Conservation (phyloP, 2,329 filamentous ascomycete species). For the Aspergillus ruber region DNA sequence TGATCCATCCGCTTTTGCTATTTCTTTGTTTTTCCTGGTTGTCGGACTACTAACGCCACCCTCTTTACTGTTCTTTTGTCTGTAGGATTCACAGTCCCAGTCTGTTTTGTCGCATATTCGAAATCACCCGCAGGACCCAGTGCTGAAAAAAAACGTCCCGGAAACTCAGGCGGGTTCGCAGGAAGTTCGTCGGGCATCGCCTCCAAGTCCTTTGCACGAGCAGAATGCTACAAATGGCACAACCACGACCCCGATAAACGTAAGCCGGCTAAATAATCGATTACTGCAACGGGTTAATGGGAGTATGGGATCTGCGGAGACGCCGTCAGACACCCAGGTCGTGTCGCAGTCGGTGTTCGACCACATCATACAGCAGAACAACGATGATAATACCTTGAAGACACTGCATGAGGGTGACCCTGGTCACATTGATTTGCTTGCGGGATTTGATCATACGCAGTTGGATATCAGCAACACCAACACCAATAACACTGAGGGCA, state of each 20-base stretch:
- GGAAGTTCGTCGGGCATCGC: conserved; percentile 1
- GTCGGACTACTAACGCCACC: conserved; percentile 24
- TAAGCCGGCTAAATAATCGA: conserved; percentile 7
- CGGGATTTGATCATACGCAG: conserved; percentile 28
- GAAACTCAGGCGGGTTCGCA: neutral
- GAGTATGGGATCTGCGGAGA: conserved; percentile 31
- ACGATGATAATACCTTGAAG: conserved; percentile 29
- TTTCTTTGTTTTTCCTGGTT: conserved; percentile 17
- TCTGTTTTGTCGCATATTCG: conserved; percentile 8
- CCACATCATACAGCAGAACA: conserved; percentile 32
- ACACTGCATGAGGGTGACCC: conserved; percentile 38
- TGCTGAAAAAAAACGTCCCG: neutral
- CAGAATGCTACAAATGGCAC: conserved; percentile 15
- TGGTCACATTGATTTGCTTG: conserved; percentile 39
- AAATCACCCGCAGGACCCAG: conserved; percentile 3
- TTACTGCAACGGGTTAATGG: conserved; percentile 10
- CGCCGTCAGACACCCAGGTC: conserved; percentile 38
- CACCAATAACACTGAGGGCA: conserved; percentile 46
- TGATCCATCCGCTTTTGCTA: conserved; percentile 12
- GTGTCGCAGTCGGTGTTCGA: conserved; percentile 41
- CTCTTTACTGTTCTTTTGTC: conserved; percentile 6
- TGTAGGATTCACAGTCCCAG: conserved; percentile 28
- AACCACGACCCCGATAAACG: conserved; percentile 6
- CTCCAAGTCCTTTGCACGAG: conserved; percentile 1
- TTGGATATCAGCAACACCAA: conserved; percentile 34